Percentiles rank a stretch among this genome's conserved stretches.
Conservation (phyloP, 73 alveolate genomes). For the Breviolum minutum region DNA sequence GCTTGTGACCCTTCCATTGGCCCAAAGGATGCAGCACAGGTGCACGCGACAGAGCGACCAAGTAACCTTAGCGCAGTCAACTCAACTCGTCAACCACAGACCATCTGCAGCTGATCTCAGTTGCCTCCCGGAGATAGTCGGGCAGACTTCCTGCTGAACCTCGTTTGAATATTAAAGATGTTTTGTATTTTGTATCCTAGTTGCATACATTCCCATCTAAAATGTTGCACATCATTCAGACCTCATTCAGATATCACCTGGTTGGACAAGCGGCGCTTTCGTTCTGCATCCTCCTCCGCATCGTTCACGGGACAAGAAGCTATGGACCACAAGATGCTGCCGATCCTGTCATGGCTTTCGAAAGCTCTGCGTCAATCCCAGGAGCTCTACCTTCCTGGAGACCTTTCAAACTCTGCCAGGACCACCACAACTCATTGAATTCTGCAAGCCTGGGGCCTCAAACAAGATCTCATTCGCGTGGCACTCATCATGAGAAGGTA, state of each 20-base stretch:
- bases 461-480: too few relatives aligned
- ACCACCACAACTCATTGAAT: neutral
- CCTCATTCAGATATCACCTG: neutral
- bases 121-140: too few relatives aligned
- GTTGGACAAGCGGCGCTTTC: neutral
- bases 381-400: neutral
- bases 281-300: neutral
- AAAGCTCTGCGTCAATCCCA: neutral
- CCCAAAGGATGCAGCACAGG: slow-evolving; percentile 11
- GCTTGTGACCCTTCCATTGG: slow-evolving; percentile 36
- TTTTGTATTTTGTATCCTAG: too few relatives aligned
- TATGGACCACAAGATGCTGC: slow-evolving; percentile 17
- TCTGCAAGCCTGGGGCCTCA: slow-evolving; percentile 16
- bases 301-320: slow-evolving; percentile 20
- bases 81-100: too few relatives aligned
- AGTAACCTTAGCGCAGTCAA: neutral
- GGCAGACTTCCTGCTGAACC: too few relatives aligned
- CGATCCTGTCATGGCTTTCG: neutral
- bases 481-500: too few relatives aligned
- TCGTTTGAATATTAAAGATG: too few relatives aligned
- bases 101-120: too few relatives aligned
- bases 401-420: neutral
- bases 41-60: neutral
- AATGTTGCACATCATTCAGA: neutral
- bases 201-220: too few relatives aligned